Evolutionary conservation across 306 rosid genomes (phyloP).

Genomic region (Cicer chorassanicum): DNA sequence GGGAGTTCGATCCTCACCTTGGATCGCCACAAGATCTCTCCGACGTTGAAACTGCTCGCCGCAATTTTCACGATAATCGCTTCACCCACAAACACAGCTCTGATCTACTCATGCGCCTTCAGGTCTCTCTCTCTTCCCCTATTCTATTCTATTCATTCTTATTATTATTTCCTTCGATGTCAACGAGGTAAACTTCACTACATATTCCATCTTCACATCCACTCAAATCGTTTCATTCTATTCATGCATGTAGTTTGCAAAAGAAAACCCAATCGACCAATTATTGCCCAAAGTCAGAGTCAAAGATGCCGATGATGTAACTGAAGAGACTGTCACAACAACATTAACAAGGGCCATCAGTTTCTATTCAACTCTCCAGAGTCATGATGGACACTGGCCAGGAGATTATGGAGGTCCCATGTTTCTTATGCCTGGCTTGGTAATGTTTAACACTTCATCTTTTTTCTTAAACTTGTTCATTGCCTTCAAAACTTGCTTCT

Average conservation of each 20-base stretch:
- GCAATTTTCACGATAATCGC: constrained; percentile 54
- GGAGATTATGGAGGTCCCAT: constrained; percentile 97
- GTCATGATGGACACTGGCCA: constrained; percentile 87
- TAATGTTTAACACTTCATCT: constrained; percentile 43
- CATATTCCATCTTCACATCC: too few relatives aligned
- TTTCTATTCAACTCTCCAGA: constrained; percentile 75
- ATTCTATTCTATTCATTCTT: not conserved
- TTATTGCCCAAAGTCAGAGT: constrained; percentile 68
- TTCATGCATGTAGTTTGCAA: constrained; percentile 53
- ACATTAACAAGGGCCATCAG: constrained; percentile 68
- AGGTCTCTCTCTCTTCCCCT: constrained; percentile 41
- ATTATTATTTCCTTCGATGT: too few relatives aligned
- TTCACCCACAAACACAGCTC: constrained; percentile 68
- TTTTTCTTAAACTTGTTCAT: constrained; percentile 26
- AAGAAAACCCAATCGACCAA: constrained; percentile 56
- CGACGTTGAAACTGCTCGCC: constrained; percentile 61
- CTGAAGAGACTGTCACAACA: constrained; percentile 57
- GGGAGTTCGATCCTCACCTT: constrained; percentile 80
- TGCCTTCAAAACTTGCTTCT: not conserved
- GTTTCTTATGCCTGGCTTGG: constrained; percentile 95
- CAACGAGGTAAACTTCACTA: too few relatives aligned
- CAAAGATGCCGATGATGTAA: constrained; percentile 63
- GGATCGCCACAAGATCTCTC: constrained; percentile 58
- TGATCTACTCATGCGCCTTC: constrained; percentile 87
- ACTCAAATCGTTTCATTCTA: too few relatives aligned